Base-by-base conservation (phyloP, 1,284 basidiomycete species). In the Ustilago bromivora region DNA sequence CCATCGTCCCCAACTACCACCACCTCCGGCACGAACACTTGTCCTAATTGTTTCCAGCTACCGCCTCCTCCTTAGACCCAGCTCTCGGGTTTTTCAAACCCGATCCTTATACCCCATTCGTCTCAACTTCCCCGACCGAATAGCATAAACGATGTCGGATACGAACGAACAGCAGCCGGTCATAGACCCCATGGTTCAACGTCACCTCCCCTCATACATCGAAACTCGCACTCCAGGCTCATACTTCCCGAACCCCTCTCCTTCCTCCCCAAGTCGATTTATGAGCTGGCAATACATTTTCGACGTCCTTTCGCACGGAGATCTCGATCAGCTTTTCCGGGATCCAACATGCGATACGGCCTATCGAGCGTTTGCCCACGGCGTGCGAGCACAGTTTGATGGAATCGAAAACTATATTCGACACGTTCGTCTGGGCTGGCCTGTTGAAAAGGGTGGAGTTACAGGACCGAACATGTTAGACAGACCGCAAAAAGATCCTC, bases 321-420 rank as follows among this genome's bases (percentile, higher is more conserved):
- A 83, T 66, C 63, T 83, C 12, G 78, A 81, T 55, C 57, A 79
- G 28, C 79, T 83, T n/a, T 67, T 67, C 17, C 75, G 82, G 41
- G 64, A 77, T 46, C 59, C 71, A 1, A 54, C 43, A 0, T 81
- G 79, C 63, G 80, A 83, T 47, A 54, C 59, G 0, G 71, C 63
- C 35, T 83, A 83, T 34, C 70, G 77, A n/a, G 67, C 65, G 1
- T 83, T 72, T 47, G 69, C 75, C 2, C 66, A 57, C 3, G 54
- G 66, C 0, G 72, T 80, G 5, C 57, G 70, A 5, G 40, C 49
- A 3, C 12, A 72, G 43, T 79, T 75, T 55, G 66, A 73, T 5
- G 75, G 75, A 0, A 57, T 83, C 8, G 81, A 83, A 55, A 68
- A 64, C 61, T 83, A 82, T 60, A 79, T 83, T 34, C 78, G 80